These are phyloP conservation scores for Nigrograna mackinnonii DNA, from an alignment of 2,329 filamentous ascomycete species.

Conservation along the genomic window DNA sequence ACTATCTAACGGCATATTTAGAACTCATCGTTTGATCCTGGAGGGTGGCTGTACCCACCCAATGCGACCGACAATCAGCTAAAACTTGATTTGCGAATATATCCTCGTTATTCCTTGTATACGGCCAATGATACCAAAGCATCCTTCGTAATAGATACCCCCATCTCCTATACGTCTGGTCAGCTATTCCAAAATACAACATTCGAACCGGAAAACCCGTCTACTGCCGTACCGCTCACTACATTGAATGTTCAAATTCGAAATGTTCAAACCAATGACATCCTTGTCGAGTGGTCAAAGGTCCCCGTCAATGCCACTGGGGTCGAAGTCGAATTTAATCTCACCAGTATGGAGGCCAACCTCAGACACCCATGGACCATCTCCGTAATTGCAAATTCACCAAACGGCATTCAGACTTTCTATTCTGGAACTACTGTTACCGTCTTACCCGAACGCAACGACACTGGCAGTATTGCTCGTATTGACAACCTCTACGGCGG, in stretches of 20 bases:
- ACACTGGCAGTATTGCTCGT: slow-evolving; percentile 50
- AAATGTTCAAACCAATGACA: slow-evolving; percentile 15
- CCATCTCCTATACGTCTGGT: slow-evolving; percentile 53
- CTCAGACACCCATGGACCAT: slow-evolving; percentile 41
- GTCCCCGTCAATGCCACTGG: slow-evolving; percentile 42
- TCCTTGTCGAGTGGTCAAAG: slow-evolving; percentile 25
- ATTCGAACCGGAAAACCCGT: slow-evolving; percentile 8
- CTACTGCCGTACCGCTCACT: slow-evolving; percentile 16
- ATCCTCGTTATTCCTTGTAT: slow-evolving; percentile 54
- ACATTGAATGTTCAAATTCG: slow-evolving; percentile 34
- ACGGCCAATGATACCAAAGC: slow-evolving; percentile 40
- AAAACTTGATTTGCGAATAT: slow-evolving; percentile 47
- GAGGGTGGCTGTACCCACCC: slow-evolving; percentile 51
- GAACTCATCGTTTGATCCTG: slow-evolving; percentile 52
- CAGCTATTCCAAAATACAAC: slow-evolving; percentile 27
- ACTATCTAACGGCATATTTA: slow-evolving; percentile 13
- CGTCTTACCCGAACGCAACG: slow-evolving; percentile 46
- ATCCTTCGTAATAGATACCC: slow-evolving; percentile 56
- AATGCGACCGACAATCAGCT: slow-evolving; percentile 17
- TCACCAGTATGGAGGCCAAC: background rate
- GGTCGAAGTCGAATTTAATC: slow-evolving; percentile 39
- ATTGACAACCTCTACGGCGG: slow-evolving; percentile 53
- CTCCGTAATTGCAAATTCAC: slow-evolving; percentile 33
- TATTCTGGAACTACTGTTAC: slow-evolving; percentile 42
- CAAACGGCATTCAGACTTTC: slow-evolving; percentile 36